Evolutionary conservation across 1,284 basidiomycete species (phyloP).

Genomic region (Trichosporon sp.): DNA sequence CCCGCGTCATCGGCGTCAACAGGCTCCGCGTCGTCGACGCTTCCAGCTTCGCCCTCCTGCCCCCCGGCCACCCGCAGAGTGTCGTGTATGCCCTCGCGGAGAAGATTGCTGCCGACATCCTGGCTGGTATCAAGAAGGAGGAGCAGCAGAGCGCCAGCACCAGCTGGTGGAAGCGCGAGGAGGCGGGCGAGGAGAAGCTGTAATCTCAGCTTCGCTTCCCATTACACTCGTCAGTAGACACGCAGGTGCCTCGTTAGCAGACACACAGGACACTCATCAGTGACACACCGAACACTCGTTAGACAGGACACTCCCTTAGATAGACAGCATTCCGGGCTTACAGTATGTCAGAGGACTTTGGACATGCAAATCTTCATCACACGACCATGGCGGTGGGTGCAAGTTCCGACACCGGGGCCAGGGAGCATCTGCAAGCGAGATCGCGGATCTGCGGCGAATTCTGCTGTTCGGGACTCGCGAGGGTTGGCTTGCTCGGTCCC

Average conservation of each 20-base stretch:
- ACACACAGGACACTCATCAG: not conserved
- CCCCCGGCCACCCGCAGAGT: conserved; percentile 6
- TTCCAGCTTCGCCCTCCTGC: conserved; percentile 2
- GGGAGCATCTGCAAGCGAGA: not conserved
- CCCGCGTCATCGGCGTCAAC: conserved; percentile 4
- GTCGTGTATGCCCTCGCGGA: conserved; percentile 7
- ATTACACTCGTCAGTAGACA: too few species aligned
- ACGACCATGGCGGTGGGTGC: too few species aligned
- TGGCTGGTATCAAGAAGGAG: not conserved
- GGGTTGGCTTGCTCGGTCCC: not conserved
- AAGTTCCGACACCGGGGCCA: not conserved
- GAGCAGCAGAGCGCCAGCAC: not conserved
- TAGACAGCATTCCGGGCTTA: not conserved
- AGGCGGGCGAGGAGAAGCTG: not conserved
- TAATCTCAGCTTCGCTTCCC: not conserved
- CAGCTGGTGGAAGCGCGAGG: not conserved
- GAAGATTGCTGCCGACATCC: conserved; percentile 10
- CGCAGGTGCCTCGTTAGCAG: too few species aligned
- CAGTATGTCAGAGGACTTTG: not conserved
- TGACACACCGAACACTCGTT: not conserved
- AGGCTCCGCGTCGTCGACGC: conserved; percentile 10
- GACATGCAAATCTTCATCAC: not conserved
- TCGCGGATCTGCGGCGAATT: not conserved
- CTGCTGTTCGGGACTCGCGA: not conserved
- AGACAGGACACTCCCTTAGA: not conserved